Base-by-base conservation (phyloP, 1,139 yeast species). In the Arxiozyma telluris region DNA sequence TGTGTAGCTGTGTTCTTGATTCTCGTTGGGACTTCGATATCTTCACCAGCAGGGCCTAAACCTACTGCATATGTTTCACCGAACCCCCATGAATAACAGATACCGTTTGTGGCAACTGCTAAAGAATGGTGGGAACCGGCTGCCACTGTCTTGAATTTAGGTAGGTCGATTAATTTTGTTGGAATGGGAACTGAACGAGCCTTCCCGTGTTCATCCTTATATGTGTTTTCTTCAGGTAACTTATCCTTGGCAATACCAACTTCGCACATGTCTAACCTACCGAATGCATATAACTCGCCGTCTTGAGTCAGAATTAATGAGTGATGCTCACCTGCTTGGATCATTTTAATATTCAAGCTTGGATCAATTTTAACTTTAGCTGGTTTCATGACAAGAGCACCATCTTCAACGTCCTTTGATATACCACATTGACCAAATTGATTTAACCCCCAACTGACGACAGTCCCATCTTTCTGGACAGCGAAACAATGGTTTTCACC, bases 401-500 rank as follows among this genome's bases (percentile, higher is more conserved):
- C 97, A 66, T 89, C 96, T 62, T 84, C 93, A 53, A 85, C 73
- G 44, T 75, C 76, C 44, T 72, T 70, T 1, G 91, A 80, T 50
- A 87, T 76, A 53, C 96, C 98, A 75, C 97, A 89, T 73, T 93
- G 98, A 21, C 98, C 98, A 67, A 82, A 93, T 70, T 93, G 96
- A 68, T 93, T 94, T 62, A 93, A 77, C 6, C 99, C 99, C 98
- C 98, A 93, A 2, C 93, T 79, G 61, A 78, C 79, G 0, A 93
- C 88, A 44, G 78, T 77, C 51, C 86, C 89, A 43, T 82, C 79
- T 39, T 77, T 76, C 59, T 87, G 87, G 59, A 93, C 80, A 7
- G 98, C 99, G 76, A 93, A 91, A 60, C 96, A 87, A 67, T 91
- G 98, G 72, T 86, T 93, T 65, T 93, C 98, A 53, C 99, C 99